Percentiles rank a stretch among this genome's conserved stretches.
Evolutionary conservation across 2,329 filamentous ascomycete genomes (phyloP).

Genomic region (Annulohypoxylon truncatum): DNA sequence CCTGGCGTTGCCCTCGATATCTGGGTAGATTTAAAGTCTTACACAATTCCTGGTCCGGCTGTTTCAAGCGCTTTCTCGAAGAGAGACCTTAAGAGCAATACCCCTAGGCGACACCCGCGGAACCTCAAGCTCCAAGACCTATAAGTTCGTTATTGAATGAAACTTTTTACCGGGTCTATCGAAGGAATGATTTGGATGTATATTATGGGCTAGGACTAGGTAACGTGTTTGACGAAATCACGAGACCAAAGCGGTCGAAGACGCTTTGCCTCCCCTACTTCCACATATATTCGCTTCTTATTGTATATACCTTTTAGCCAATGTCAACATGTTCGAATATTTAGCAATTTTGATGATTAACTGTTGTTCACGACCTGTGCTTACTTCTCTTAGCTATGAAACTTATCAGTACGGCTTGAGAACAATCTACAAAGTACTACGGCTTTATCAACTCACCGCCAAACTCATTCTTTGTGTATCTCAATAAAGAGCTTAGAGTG

Average conservation of each 20-base stretch:
- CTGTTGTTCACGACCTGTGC: no score
- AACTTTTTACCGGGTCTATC: not conserved
- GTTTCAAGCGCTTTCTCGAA: slow-evolving; percentile 19
- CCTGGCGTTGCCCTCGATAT: slow-evolving; percentile 38
- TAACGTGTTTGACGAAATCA: not conserved
- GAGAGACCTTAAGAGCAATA: not conserved
- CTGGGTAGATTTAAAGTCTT: slow-evolving; percentile 37
- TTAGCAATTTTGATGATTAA: no score
- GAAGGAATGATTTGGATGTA: not conserved
- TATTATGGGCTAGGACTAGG: not conserved
- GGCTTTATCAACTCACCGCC: not conserved
- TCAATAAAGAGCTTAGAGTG: not conserved
- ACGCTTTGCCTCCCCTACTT: not conserved
- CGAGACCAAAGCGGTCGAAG: not conserved
- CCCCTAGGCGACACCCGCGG: slow-evolving; percentile 15
- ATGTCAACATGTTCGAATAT: no score
- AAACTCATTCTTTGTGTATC: slow-evolving; percentile 4
- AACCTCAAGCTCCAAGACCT: slow-evolving; percentile 2
- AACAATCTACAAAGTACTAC: not conserved
- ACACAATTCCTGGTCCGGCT: slow-evolving; percentile 36
- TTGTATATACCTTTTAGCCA: no score
- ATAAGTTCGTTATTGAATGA: not conserved
- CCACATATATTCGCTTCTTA: not conserved
- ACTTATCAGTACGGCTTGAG: no score
- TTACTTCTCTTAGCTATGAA: no score